phyloP scores from a whole-genome alignment of 352 stramenopile genomes.

The Pythium guiyangense region DNA sequence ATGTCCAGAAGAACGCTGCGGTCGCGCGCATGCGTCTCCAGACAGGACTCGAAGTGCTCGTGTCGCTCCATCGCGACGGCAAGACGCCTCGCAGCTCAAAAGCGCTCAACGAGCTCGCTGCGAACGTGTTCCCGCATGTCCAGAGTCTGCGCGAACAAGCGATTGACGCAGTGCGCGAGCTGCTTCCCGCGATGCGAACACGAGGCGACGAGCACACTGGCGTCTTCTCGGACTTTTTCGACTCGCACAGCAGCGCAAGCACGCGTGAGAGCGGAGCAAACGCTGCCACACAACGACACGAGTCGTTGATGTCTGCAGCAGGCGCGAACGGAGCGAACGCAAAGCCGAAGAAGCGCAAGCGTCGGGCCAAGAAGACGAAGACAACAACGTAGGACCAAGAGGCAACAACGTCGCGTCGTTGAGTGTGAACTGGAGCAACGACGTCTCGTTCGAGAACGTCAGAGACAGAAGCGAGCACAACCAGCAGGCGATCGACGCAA shows the following conservation, averaged over 20 bases:
- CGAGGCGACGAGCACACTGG: conserved; percentile 17
- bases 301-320: neutral
- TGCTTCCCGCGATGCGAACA: conserved; percentile 23
- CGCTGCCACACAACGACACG: neutral
- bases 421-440: too few relatives aligned
- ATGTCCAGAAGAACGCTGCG: conserved; percentile 44
- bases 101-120: conserved; percentile 9
- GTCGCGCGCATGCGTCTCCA: conserved; percentile 42
- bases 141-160: conserved; percentile 4
- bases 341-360: neutral
- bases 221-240: conserved; percentile 7
- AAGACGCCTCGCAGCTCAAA: neutral
- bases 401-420: too few relatives aligned
- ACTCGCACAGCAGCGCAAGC: neutral
- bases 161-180: conserved; percentile 6
- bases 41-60: conserved; percentile 16
- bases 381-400: neutral
- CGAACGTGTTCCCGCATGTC: conserved; percentile 13
- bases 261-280: neutral
- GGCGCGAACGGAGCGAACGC: neutral
- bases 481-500: neutral
- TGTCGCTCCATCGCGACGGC: neutral
- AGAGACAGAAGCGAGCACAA: too few relatives aligned
- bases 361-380: neutral
- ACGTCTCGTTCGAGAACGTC: too few relatives aligned